Evolutionary conservation across 2,329 filamentous ascomycete genomes (phyloP).

Genomic region (Botrytis cinerea): DNA sequence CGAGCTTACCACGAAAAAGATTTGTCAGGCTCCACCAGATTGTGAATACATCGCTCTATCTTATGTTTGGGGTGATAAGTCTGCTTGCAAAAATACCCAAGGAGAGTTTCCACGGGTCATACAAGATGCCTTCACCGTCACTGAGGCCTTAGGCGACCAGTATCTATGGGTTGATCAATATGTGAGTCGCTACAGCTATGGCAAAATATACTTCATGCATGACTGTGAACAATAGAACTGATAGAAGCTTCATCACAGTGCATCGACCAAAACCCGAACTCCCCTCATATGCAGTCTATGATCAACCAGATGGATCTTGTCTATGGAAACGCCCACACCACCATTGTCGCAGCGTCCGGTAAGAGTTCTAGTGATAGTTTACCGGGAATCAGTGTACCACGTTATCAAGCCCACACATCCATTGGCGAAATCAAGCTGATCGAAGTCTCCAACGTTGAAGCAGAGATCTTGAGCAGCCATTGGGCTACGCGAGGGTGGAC

Average conservation of each 20-base stretch:
- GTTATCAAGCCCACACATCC: not conserved
- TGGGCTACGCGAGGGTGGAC: not conserved
- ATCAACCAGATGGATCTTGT: not conserved
- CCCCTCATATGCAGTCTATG: not conserved
- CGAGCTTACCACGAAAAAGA: not conserved
- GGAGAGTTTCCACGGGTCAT: not conserved
- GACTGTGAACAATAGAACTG: not conserved
- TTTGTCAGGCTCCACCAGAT: not conserved
- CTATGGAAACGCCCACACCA: not conserved
- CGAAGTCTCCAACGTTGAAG: not conserved
- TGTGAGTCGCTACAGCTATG: not conserved
- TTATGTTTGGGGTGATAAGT: not conserved
- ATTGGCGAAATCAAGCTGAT: not conserved
- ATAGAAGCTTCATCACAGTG: not conserved
- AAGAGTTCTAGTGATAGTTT: not conserved
- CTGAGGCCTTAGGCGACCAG: not conserved
- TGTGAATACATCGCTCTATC: not conserved
- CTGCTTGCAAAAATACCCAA: not conserved
- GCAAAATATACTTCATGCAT: fast-evolving
- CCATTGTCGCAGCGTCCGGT: not conserved
- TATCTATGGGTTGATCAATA: not conserved
- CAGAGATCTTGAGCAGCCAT: fast-evolving
- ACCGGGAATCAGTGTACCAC: not conserved
- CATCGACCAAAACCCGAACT: not conserved
- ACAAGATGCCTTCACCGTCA: not conserved